phyloP scores from a whole-genome alignment of 164 flowering plant species.

The Liquidambar formosana region DNA sequence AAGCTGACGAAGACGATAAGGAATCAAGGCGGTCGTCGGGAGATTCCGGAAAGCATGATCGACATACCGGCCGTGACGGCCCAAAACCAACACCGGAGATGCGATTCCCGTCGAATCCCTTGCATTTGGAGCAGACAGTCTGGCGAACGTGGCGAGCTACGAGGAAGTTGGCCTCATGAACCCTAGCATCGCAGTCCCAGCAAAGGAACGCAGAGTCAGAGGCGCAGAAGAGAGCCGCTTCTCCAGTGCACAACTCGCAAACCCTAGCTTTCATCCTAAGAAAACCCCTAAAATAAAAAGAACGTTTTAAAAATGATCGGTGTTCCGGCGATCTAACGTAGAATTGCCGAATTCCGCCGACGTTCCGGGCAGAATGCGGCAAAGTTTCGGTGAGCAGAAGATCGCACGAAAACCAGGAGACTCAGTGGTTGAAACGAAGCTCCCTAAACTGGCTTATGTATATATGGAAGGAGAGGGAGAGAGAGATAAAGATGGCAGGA shows the following conservation, averaged over 20 bases:
- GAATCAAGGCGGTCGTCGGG: background rate
- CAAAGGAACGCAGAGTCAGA: constrained; percentile 58
- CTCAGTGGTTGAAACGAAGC: background rate
- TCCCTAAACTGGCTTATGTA: too few relatives aligned
- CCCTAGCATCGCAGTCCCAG: constrained; percentile 44
- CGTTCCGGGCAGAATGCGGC: constrained; percentile 7
- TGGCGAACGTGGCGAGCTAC: constrained; percentile 55
- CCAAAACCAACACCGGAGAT: constrained; percentile 15
- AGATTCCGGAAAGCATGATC: constrained; percentile 20
- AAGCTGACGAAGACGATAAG: constrained; percentile 12
- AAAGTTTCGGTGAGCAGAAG: background rate
- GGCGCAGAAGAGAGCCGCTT: constrained; percentile 42
- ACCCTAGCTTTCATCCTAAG: constrained; percentile 19
- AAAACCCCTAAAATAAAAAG: background rate
- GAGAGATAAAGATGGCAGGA: background rate
- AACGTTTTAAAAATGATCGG: background rate
- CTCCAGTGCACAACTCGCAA: constrained; percentile 48
- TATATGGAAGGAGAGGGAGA: background rate
- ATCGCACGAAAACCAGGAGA: constrained; percentile 3
- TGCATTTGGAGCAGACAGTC: constrained; percentile 40
- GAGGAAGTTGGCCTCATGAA: constrained; percentile 58
- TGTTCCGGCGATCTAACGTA: constrained; percentile 11
- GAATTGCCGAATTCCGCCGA: constrained; percentile 1
- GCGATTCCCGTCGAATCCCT: constrained; percentile 11
- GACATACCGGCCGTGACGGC: constrained; percentile 6